Base-by-base conservation (phyloP, 31 red algal species). In the Bonnemaisonia californica region DNA sequence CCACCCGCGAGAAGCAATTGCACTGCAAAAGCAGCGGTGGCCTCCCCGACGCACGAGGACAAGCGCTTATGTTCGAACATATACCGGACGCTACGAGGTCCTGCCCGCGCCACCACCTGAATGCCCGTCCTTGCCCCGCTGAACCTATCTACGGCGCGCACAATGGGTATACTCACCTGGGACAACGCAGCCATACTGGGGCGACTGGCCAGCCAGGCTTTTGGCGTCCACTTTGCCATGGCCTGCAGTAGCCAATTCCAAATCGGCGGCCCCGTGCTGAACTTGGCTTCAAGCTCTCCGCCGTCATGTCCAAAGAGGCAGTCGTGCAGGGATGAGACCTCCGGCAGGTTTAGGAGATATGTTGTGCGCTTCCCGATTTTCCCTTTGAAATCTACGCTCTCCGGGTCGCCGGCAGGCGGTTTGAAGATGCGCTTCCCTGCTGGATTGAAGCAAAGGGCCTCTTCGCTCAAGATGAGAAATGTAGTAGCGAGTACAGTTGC, bases 341-440 rank as follows among this genome's bases (percentile, higher is more conserved):
- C 93, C 19, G 93, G 93, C 3, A 96, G 72, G 38, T 96, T 91
- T 32, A 96, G 65, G 34, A 91, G 62, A 57, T 93, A 97, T 12
- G 74, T 78, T 1, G 60, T 73, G 19, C 62, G 57, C 34, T 54
- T 36, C 29, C 94, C 94, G 18, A 88, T 42, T 3, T 35, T 61
- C 0, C 77, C 85, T 33, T 83, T 57, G 64, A 92, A 97, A 77
- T 97, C 94, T 0, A 75, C 65, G 1, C 58, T 16, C 26, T 80
- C 85, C 22, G 67, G 41, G 34, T 82, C 79, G 18, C 84, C 83
- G 13, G 74, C 89, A 33, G 94, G 79, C 23, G 73, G 69, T 21
- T 42, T 30, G 27, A 41, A 33, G 34, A 35, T 38, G 42, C 47
- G 30, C 16, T 41, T 51, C 24, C 77, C 84, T 1, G 82, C 27